Evolutionary conservation across 176 grass and related monocot species (phyloP), one percentile per base, ranked within the genome.

Genomic region (Canna indica): DNA sequence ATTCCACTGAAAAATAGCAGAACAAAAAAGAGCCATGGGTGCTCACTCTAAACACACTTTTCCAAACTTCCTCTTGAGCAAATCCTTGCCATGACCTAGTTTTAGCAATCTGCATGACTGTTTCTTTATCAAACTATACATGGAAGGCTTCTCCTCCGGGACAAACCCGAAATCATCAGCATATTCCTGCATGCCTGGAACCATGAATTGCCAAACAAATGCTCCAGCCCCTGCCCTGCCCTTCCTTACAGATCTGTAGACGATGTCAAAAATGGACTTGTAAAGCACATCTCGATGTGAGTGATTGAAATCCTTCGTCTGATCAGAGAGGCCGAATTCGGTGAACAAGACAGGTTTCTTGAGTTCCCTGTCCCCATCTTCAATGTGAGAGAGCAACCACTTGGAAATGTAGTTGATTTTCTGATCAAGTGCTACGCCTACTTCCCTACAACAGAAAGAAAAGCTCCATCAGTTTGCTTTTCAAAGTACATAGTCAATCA

Each of bases 281-380:
- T 93, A 99, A 29, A 99, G 71, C 53, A 72, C 36, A 64, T 93
- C 78, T 20, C 94, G 81, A 47, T 99, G 94, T 11, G 82, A 47
- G 62, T 86, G 38, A 48, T 84, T 41, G 77, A 90, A 99, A 44
- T 88, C 87, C 76, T 82, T 16, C 5, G 41, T 73, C 64, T 39
- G 32, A 54, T 71, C 77, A 56, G 94, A 99, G 10, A 99, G 77
- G 27, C 94, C 90, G 79, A 99, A 99, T 80, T 99, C 94, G 17
- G 90, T 82, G 71, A 90, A 77, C 69, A 93, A 69, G 18, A 99
- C 82, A 4, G 94, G 94, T 74, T 99, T 99, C 28, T 68, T 44
- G 24, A 99, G 80, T 73, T 82, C 87, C 70, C 3, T 71, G 68
- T 99, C 94, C 1, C 86, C 94, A 69, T 99, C 94, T 72, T 90